Conservation (phyloP, 2,329 filamentous ascomycete genomes). For the Verticillium isaacii region DNA sequence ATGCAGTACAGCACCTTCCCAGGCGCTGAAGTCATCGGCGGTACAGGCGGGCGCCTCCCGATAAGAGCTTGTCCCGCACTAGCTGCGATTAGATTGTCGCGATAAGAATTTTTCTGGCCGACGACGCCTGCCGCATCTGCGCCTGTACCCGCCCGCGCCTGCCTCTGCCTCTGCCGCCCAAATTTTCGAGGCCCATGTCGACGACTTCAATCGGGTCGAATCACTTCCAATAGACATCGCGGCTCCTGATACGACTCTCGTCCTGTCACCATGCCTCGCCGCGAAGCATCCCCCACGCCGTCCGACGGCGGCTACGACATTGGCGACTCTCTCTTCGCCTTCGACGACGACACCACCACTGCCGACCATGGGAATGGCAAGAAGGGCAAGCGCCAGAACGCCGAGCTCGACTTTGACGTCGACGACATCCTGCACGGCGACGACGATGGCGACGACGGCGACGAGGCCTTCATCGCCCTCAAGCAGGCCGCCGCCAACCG, state of each 20-base stretch:
- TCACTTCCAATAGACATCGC: not conserved
- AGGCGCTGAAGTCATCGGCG: not conserved
- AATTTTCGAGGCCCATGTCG: constrained; percentile 8
- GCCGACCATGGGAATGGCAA: constrained; percentile 34
- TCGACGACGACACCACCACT: constrained; percentile 46
- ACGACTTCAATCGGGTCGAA: not conserved
- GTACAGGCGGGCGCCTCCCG: constrained; percentile 2
- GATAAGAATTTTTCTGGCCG: constrained; percentile 11
- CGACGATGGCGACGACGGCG: constrained; percentile 58
- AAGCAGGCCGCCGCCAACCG: constrained; percentile 84
- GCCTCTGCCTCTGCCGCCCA: constrained; percentile 2
- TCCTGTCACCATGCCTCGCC: constrained; percentile 56
- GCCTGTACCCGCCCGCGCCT: too few species aligned
- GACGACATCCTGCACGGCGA: constrained; percentile 56
- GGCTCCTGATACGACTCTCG: constrained; percentile 2
- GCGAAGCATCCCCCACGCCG: constrained; percentile 71
- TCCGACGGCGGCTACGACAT: constrained; percentile 95
- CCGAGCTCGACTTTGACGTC: constrained; percentile 46
- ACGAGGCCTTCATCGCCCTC: constrained; percentile 87
- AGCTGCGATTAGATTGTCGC: not conserved
- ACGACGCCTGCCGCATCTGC: not conserved
- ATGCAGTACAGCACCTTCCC: too few species aligned
- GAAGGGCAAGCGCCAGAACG: constrained; percentile 15
- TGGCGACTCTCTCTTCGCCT: constrained; percentile 67
- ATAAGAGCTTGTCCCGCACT: constrained; percentile 6